Evolutionary conservation across 257 asterid species (phyloP).

Genomic region (Gentiana macrophylla): DNA sequence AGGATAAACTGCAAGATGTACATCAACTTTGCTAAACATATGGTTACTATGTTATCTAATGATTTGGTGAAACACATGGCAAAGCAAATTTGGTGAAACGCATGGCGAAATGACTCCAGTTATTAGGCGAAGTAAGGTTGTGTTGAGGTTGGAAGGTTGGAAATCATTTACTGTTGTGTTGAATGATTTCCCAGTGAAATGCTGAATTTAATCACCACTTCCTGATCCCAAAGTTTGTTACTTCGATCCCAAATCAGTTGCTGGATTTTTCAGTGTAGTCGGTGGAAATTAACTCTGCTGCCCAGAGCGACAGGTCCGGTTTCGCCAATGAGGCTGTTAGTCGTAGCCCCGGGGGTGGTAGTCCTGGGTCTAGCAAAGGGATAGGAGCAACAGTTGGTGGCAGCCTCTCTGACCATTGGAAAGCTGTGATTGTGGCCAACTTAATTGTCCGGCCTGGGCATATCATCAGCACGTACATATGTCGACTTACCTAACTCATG

Average conservation of each 20-base stretch:
- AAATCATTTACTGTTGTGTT: not conserved
- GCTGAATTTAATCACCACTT: not conserved
- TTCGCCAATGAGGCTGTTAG: constrained; percentile 42
- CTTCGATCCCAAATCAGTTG: constrained; percentile 1
- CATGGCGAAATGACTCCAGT: too few species aligned
- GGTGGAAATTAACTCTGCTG: constrained; percentile 55
- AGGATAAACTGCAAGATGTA: too few species aligned
- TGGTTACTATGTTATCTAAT: too few species aligned
- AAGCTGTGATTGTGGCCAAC: constrained; percentile 60
- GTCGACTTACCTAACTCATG: not conserved
- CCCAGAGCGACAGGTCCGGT: constrained; percentile 70
- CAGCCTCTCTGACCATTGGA: constrained; percentile 72
- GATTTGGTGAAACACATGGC: too few species aligned
- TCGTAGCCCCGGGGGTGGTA: constrained; percentile 18
- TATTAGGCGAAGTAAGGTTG: too few species aligned
- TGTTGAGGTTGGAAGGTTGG: too few species aligned
- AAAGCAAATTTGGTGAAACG: too few species aligned
- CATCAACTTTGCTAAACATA: too few species aligned
- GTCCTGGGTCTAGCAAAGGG: constrained; percentile 18
- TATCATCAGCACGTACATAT: constrained; percentile 18
- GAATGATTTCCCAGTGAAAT: not conserved
- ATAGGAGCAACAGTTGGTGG: constrained; percentile 15
- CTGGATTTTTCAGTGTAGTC: not conserved
- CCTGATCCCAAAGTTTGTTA: not conserved
- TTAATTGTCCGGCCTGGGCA: constrained; percentile 57